Evolutionary conservation across 129 eudicot genomes (phyloP), one percentile per base, ranked within the genome.

Genomic region (Gnaphalium uliginosum): DNA sequence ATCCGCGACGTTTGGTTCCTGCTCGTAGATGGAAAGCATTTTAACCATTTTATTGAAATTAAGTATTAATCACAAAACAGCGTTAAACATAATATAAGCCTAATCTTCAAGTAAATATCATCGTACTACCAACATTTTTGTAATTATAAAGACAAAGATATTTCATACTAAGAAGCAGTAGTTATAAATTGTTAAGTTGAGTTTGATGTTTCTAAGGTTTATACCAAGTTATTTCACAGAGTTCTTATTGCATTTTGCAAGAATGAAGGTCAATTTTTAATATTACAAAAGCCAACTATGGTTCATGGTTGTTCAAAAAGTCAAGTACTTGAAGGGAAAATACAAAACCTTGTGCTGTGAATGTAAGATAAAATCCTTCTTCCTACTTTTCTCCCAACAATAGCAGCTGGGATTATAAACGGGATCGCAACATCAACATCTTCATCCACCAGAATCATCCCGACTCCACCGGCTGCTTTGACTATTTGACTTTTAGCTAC

Each of bases 401-500:
- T 82, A 43, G 92, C 90, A 39, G 92, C 87, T 27, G 98, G 98
- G 57, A 93, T 81, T 51, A 77, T 77, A 78, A 90, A 86, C 1
- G 90, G 92, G 61, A 87, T 84, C 6, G 98, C 91, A 17, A 86
- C 81, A 82, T 87, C 92, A 19, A 88, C 96, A 21, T 76, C 78
- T 81, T 85, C 92, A 79, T 93, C 96, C 4, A 88, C 69, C 46
- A 92, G 87, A 54, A 92, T 81, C 96, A 92, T 89, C 59, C 96
- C 96, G 54, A 84, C 91, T 72, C 93, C 96, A 68, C 97, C 96
- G 18, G 96, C 96, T 13, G 84, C 85, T 82, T 85, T 87, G 21
- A 92, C 97, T 18, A 83, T 88, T 39, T 70, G 67, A 21, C 93
- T 85, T 77, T 92, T 89, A 29, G 87, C 89, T 56, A 89, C 83